Base-by-base conservation (phyloP, 768 basidiomycete species). In the Nidularia pulvinata region DNA sequence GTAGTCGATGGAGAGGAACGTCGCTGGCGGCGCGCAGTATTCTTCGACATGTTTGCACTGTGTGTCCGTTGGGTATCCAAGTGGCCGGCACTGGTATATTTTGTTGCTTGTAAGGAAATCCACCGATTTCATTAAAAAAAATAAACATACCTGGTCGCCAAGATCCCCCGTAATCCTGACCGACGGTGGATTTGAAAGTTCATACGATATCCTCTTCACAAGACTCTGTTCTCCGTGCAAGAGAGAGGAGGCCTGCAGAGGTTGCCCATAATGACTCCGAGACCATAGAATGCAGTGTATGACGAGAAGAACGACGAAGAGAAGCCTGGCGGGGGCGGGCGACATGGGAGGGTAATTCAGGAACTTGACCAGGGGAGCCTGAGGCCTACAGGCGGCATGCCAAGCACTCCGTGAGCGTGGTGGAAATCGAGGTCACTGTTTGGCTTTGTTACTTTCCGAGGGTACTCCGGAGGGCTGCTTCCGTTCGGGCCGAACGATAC, bases 1-100 rank as follows among this genome's bases (percentile, higher is more conserved):
- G 66, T 93, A 93, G 13, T 82, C 75, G 33, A 94, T 79, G 25
- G 81, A 79, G 46, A 93, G 81, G 61, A 91, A 74, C 1, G 92
- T 92, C 4, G 76, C 69, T 11, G 86, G 73, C 7, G 68, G 57
- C 2, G 81, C 74, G 66, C 92, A 94, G n/a, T 65, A 56, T 1
- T 79, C 69, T 16, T 68, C 64, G 50, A 88, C 88, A 69, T 90
- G 83, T 14, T 65, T 51, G 63, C 92, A 94, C 69, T 93, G 91
- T 10, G 79, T 67, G 9, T 67, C 62, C 2, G 71, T 48, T 2
- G 83, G 81, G 34, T 84, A 68, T 14, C 78, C 70, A 46, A 86
- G 74, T 2, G 91, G 92, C 48, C 67, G 77, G 67, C 92, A 93
- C 89, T 92, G 56, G 39, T 42, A 4, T 25, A 42, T 42, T 42